Evolutionary conservation across 257 asterid species (phyloP).

Genomic region (Ajuga chamaepitys): DNA sequence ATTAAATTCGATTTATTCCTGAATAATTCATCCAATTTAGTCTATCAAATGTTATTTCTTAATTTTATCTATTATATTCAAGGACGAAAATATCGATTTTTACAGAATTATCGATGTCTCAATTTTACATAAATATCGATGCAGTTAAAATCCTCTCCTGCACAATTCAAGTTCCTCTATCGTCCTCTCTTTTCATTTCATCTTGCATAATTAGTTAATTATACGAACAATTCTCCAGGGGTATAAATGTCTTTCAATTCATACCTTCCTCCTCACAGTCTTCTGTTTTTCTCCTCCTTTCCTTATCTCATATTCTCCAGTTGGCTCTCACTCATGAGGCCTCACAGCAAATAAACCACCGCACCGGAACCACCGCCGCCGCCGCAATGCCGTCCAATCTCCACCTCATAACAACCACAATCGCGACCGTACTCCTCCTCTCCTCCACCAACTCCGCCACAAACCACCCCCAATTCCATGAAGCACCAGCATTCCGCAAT

Average conservation of each 20-base stretch:
- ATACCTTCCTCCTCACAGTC: not conserved
- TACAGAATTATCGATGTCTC: no score
- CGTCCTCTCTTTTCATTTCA: no score
- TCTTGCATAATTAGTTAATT: no score
- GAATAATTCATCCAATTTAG: no score
- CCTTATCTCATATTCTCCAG: not conserved
- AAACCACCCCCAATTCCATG: slow-evolving; percentile 46
- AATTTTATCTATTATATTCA: no score
- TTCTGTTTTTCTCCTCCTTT: not conserved
- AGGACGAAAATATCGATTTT: no score
- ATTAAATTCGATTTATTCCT: no score
- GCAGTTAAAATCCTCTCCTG: no score
- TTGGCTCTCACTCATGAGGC: not conserved
- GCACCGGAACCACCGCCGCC: not conserved
- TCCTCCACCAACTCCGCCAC: slow-evolving; percentile 19
- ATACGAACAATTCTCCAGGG: slow-evolving; percentile 5
- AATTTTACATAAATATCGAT: no score
- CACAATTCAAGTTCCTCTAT: no score
- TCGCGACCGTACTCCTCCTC: slow-evolving; percentile 23
- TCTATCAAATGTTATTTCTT: no score
- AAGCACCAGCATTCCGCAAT: slow-evolving; percentile 88
- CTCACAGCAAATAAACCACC: not conserved
- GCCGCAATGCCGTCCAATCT: not conserved
- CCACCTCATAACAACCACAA: slow-evolving; percentile 1
- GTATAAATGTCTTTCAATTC: slow-evolving; percentile 23